Conservation (phyloP, 106 monocot species). For the Dactylorhiza incarnata region DNA sequence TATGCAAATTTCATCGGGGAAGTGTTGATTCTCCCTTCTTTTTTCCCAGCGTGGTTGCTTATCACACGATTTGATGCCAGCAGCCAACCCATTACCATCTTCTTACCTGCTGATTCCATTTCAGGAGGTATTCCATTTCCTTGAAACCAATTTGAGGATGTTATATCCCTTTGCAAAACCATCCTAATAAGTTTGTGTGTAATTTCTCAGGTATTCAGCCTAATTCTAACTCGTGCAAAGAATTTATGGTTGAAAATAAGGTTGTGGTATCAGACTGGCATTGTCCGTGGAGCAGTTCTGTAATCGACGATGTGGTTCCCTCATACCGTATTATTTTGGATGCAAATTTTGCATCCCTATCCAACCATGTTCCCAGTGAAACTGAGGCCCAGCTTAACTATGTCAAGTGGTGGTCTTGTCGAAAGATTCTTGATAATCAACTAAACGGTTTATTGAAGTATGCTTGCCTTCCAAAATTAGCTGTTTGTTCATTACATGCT, state of each 20-base stretch:
- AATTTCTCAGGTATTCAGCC: slow-evolving; percentile 27
- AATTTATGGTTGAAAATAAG: neutral
- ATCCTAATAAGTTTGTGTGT: neutral
- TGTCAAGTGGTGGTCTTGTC: slow-evolving; percentile 52
- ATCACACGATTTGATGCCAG: slow-evolving; percentile 50
- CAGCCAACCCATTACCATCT: slow-evolving; percentile 50
- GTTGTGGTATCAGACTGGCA: slow-evolving; percentile 32
- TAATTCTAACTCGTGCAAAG: slow-evolving; percentile 11
- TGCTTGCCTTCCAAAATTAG: slow-evolving; percentile 3
- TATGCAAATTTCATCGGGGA: slow-evolving; percentile 58
- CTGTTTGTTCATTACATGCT: neutral
- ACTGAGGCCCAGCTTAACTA: slow-evolving; percentile 23
- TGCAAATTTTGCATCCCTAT: slow-evolving; percentile 56
- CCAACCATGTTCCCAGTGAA: slow-evolving; percentile 7
- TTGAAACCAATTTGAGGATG: neutral
- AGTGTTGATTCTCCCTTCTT: slow-evolving; percentile 51
- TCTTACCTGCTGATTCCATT: slow-evolving; percentile 59
- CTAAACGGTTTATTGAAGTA: slow-evolving; percentile 58
- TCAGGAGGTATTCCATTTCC: slow-evolving; percentile 31
- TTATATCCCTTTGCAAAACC: neutral
- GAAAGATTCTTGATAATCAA: slow-evolving; percentile 51
- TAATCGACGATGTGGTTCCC: slow-evolving; percentile 67
- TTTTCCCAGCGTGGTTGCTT: slow-evolving; percentile 74
- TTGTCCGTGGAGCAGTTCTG: slow-evolving; percentile 66
- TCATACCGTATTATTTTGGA: slow-evolving; percentile 56